A percentile compares a stretch with the other conserved stretches of the same genome.
These are phyloP conservation scores for Microdochium bolleyi DNA, from an alignment of 2,329 filamentous ascomycete species.

Conservation along the genomic window DNA sequence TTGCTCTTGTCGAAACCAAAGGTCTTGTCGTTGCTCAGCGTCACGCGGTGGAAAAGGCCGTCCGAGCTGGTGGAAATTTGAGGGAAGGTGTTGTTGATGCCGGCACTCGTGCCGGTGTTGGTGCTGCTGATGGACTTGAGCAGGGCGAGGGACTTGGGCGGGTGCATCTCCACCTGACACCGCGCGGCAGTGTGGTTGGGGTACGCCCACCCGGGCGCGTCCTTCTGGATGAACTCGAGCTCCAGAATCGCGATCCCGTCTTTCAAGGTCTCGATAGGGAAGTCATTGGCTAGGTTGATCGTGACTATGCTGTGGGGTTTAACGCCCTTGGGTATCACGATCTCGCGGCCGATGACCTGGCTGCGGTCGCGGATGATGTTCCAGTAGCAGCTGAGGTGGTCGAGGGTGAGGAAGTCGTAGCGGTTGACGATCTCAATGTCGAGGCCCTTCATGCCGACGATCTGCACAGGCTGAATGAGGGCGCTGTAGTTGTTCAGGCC, in stretches of 20 bases:
- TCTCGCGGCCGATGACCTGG: slow-evolving; percentile 21
- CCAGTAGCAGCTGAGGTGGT: slow-evolving; percentile 39
- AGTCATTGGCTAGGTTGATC: slow-evolving; percentile 11
- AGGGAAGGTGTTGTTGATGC: not conserved
- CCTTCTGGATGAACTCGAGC: slow-evolving; percentile 34
- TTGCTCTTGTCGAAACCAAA: slow-evolving; percentile 36
- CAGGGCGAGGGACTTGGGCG: slow-evolving; percentile 18
- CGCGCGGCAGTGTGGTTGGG: slow-evolving; percentile 44
- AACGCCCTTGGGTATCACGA: slow-evolving; percentile 33
- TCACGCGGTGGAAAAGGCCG: slow-evolving; percentile 12
- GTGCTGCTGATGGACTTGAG: slow-evolving; percentile 12
- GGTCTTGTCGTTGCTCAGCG: slow-evolving; percentile 22
- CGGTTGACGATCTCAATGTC: slow-evolving; percentile 39
- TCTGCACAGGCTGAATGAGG: slow-evolving; percentile 50
- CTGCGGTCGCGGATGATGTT: slow-evolving; percentile 30
- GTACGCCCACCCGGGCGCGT: slow-evolving; percentile 40
- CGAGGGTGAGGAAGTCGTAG: slow-evolving; percentile 45
- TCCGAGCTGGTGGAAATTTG: slow-evolving; percentile 10
- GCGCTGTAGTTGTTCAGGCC: slow-evolving; percentile 49
- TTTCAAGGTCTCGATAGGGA: not conserved
- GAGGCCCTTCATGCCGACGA: slow-evolving; percentile 33
- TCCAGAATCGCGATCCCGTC: slow-evolving; percentile 31
- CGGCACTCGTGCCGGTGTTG: not conserved
- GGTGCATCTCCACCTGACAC: slow-evolving; percentile 33
- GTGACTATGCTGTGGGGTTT: slow-evolving; percentile 31